Evolutionary conservation across 345 rosid genomes (phyloP), one percentile per base, ranked within the genome.

Genomic region (Turritis glabra): DNA sequence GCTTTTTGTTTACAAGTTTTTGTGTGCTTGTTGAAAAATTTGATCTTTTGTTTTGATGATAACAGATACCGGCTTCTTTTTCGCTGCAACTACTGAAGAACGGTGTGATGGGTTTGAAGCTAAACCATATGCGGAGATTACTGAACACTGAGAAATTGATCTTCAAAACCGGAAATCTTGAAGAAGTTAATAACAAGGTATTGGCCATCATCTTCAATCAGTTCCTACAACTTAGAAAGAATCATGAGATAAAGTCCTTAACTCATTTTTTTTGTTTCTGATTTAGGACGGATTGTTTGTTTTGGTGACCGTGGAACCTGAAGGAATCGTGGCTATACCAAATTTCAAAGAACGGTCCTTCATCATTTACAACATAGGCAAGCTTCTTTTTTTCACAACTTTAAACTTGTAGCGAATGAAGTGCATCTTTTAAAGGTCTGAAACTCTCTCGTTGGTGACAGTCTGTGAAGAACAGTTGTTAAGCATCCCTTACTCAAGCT

Each of bases 321-420:
- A 90, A 80, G 93, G 96, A 22, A 65, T 95, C 61, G 97, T 92
- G 54, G 97, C 96, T 58, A 84, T 85, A 48, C 87, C 81, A 23
- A 67, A 86, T 47, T 72, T 81, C 13, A 59, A 74, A 21, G 96
- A 95, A 77, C 77, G 86, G 61, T 50, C 85, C 53, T 78, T 32
- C 60, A 72, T 92, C 77, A 77, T 85, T 57, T 95, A 88, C 74
- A 92, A 95, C 64, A 88, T 91, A 80, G 93, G 97, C 87, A 88
- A 77, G 55, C 8, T 43, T 32, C 41, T 13, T 56, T 1, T 10
- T 50, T 56, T 44, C 25, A 5, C 40, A 22, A 50, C 29, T 7
- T 44, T 27, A 22, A 35, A 23, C 46, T 63, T 15, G 50, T 35
- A 19, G 27, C 5, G 8, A 59, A 55, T 56, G 25, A 37, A 53